Percentiles rank a stretch among this genome's conserved stretches.
These are phyloP conservation scores for Beta corolliflora DNA, from an alignment of 179 eudicot species.

Conservation along the genomic window DNA sequence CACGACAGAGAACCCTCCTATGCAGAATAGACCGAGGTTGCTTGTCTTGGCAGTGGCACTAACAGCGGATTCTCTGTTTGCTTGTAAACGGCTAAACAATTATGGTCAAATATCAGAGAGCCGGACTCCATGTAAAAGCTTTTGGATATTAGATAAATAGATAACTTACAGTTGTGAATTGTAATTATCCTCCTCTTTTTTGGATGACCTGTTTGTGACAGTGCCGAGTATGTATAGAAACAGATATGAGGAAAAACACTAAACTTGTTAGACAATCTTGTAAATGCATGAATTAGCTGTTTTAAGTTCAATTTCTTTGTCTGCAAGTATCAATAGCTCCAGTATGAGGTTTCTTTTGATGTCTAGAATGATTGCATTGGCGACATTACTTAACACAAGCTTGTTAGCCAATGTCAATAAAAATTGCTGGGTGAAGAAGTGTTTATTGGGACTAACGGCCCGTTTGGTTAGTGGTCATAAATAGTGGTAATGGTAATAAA, in stretches of 20 bases:
- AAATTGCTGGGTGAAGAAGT: too few species aligned
- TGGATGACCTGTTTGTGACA: constrained; percentile 10
- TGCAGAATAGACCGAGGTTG: constrained; percentile 32
- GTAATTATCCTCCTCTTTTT: neutral
- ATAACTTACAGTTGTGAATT: neutral
- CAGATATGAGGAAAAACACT: neutral
- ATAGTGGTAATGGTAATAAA: too few species aligned
- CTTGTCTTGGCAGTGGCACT: neutral
- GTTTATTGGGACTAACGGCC: too few species aligned
- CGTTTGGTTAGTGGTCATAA: too few species aligned
- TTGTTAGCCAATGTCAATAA: neutral
- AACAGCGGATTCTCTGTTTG: neutral
- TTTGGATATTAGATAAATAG: constrained; percentile 3
- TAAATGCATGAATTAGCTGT: constrained; percentile 2
- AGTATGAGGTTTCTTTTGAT: neutral
- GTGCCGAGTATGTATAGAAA: constrained; percentile 7
- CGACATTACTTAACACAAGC: neutral
- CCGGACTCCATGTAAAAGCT: neutral
- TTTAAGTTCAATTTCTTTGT: neutral
- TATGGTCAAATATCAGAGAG: neutral
- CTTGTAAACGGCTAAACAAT: neutral
- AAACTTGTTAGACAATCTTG: constrained; percentile 10
- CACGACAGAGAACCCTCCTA: constrained; percentile 40
- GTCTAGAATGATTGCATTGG: neutral
- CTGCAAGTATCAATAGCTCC: neutral